Evolutionary conservation across 2,329 filamentous ascomycete genomes (phyloP).

Genomic region (Stagonosporopsis cucurbitacearum): DNA sequence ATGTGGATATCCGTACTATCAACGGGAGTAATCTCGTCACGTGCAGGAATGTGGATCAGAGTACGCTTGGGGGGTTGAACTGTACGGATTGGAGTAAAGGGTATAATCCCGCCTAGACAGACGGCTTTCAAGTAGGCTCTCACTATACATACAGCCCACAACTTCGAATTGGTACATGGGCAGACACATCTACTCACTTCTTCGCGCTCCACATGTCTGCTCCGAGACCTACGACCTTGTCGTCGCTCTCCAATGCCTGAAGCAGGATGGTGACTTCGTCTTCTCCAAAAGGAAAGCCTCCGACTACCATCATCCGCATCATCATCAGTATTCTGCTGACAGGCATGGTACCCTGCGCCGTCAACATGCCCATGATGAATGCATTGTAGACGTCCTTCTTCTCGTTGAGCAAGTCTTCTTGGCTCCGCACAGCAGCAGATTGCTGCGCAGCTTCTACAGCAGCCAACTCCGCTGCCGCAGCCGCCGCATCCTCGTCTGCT

Average conservation of each 20-base stretch:
- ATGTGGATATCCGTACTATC: conserved; percentile 23
- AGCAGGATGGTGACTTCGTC: conserved; percentile 87
- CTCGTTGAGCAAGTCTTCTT: conserved; percentile 68
- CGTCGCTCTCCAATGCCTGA: conserved; percentile 66
- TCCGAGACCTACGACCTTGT: conserved; percentile 38
- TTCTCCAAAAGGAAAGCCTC: conserved; percentile 86
- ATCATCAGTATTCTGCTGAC: conserved; percentile 86
- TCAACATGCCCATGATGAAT: conserved; percentile 94
- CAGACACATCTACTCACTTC: neutral
- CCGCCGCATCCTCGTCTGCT: conserved; percentile 44
- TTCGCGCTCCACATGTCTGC: conserved; percentile 44
- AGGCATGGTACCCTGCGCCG: conserved; percentile 86
- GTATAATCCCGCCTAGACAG: conserved; percentile 13
- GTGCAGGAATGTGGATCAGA: conserved; percentile 21
- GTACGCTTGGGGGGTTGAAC: conserved; percentile 13
- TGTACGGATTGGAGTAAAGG: conserved; percentile 20
- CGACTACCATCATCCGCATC: conserved; percentile 88
- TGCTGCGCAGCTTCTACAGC: conserved; percentile 48
- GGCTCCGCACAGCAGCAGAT: conserved; percentile 58
- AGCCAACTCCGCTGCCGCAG: conserved; percentile 45
- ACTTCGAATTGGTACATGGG: no score
- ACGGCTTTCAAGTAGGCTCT: neutral
- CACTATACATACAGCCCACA: no score
- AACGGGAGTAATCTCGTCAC: conserved; percentile 24
- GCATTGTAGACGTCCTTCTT: conserved; percentile 82